Conservation (phyloP, 176 grass and related monocot species). For the Musa troglodytarum region DNA sequence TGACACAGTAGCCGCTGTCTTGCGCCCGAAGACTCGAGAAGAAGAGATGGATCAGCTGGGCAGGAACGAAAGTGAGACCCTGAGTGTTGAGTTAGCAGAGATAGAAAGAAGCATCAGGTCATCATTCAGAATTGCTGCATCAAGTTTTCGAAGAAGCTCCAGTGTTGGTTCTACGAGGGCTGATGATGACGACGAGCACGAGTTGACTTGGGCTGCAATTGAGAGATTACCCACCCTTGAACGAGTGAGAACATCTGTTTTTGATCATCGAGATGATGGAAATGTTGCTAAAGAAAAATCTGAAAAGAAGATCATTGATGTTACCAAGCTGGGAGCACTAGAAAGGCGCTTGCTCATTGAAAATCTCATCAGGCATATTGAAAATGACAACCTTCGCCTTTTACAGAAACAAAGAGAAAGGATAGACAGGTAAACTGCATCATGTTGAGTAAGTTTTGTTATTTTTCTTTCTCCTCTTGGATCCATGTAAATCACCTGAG, state of each 20-base stretch:
- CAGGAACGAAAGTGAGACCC: conserved; percentile 2
- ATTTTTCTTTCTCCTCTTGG: background rate
- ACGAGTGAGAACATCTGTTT: conserved; percentile 37
- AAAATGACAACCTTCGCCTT: conserved; percentile 46
- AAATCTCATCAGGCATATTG: conserved; percentile 44
- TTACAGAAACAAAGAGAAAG: conserved; percentile 58
- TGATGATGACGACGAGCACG: conserved; percentile 31
- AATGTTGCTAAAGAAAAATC: background rate
- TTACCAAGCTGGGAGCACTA: conserved; percentile 31
- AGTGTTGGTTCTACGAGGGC: background rate
- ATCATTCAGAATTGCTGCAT: conserved; percentile 21
- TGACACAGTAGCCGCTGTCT: background rate
- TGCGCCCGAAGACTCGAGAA: background rate
- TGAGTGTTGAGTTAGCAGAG: background rate
- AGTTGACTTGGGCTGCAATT: conserved; percentile 57
- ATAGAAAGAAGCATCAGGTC: conserved; percentile 28
- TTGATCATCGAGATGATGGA: conserved; percentile 1
- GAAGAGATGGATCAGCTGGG: conserved; percentile 11
- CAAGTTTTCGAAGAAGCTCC: conserved; percentile 29
- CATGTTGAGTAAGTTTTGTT: background rate
- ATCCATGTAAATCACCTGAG: background rate
- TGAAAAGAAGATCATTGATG: conserved; percentile 29
- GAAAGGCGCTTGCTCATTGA: conserved; percentile 44
- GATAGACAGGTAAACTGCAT: conserved; percentile 38
- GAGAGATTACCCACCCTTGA: conserved; percentile 48